phyloP scores from a whole-genome alignment of 768 basidiomycete species.

The Leccinum disarticulatum region DNA sequence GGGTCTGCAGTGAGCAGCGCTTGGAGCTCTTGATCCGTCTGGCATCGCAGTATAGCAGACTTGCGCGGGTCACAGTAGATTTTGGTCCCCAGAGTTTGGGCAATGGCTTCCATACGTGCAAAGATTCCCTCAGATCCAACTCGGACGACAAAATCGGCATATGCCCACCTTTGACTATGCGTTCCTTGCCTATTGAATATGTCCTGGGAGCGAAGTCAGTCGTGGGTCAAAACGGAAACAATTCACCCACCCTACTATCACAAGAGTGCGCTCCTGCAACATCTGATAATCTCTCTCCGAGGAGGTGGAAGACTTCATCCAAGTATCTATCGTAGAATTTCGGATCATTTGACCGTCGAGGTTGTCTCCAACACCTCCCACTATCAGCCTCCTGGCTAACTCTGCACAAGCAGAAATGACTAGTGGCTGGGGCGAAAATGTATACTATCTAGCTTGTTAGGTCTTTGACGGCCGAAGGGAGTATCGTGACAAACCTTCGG shows the following conservation, averaged over 20 bases:
- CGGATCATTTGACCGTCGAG: conserved; percentile 22
- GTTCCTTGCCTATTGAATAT: conserved; percentile 97
- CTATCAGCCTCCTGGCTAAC: conserved; percentile 60
- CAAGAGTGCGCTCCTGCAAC: conserved; percentile 43
- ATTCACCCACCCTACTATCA: conserved; percentile 67
- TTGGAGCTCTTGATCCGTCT: conserved; percentile 82
- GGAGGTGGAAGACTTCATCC: conserved; percentile 40
- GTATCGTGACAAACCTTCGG: conserved; percentile 56
- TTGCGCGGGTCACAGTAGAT: conserved; percentile 91
- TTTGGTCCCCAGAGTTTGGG: conserved; percentile 74
- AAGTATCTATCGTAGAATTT: conserved; percentile 48
- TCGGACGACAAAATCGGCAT: neutral
- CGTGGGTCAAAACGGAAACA: neutral
- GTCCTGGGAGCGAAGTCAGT: conserved; percentile 52
- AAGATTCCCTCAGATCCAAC: neutral
- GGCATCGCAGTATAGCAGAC: conserved; percentile 76
- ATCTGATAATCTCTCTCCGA: conserved; percentile 35
- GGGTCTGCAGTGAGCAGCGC: conserved; percentile 77
- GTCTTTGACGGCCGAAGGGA: neutral
- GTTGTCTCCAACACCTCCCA: conserved; percentile 37
- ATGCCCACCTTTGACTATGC: conserved; percentile 85
- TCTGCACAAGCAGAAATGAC: conserved; percentile 93
- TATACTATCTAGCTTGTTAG: conserved; percentile 54
- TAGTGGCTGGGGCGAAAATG: conserved; percentile 92
- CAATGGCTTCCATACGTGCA: conserved; percentile 65